phyloP scores from a whole-genome alignment of 306 rosid species.

The Dryas drummondii region DNA sequence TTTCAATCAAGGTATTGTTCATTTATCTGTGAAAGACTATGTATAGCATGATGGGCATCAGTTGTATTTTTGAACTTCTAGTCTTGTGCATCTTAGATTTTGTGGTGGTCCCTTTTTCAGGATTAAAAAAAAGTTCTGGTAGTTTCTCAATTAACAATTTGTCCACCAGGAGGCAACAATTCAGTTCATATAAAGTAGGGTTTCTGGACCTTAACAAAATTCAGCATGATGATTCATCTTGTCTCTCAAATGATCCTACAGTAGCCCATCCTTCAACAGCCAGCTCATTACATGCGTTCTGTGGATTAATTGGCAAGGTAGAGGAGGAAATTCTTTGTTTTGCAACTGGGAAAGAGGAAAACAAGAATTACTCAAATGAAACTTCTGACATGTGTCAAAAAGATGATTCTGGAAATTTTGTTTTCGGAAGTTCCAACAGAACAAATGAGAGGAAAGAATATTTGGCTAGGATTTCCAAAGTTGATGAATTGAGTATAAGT shows the following conservation, averaged over 20 bases:
- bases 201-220: constrained; percentile 53
- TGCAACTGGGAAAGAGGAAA: constrained; percentile 15
- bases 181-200: constrained; percentile 26
- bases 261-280: constrained; percentile 39
- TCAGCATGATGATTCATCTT: constrained; percentile 38
- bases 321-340: constrained; percentile 23
- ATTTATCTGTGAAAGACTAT: neutral
- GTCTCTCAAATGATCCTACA: constrained; percentile 44
- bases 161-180: constrained; percentile 20
- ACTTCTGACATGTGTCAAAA: constrained; percentile 26
- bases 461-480: constrained; percentile 12
- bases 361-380: constrained; percentile 27
- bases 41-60: neutral
- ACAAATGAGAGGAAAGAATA: constrained; percentile 22
- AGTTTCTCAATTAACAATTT: constrained; percentile 15
- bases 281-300: constrained; percentile 29
- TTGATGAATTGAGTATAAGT: constrained; percentile 18
- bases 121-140: constrained; percentile 19
- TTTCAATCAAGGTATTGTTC: constrained; percentile 19
- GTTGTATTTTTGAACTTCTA: constrained; percentile 5
- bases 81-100: constrained; percentile 2
- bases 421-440: constrained; percentile 20
- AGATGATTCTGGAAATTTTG: constrained; percentile 28
- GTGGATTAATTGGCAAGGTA: constrained; percentile 26
- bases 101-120: constrained; percentile 27